Evolutionary conservation across 805 yeast genomes (phyloP).

Genomic region (Starmerella sp.): DNA sequence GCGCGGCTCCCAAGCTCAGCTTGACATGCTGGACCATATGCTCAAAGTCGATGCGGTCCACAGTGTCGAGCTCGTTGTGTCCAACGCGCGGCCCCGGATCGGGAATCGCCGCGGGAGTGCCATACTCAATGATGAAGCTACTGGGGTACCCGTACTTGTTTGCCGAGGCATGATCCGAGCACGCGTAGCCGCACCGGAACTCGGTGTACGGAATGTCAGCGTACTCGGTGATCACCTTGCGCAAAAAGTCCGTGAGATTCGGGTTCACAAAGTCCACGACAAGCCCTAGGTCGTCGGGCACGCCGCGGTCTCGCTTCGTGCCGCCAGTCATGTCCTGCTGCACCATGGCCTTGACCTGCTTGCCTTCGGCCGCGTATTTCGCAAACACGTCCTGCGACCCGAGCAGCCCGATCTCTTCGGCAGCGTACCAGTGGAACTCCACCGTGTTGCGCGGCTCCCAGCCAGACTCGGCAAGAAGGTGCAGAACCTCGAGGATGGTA

Average conservation of each 20-base stretch:
- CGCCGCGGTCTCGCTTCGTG: constrained; percentile 36
- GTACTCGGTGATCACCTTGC: constrained; percentile 48
- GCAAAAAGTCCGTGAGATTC: constrained; percentile 46
- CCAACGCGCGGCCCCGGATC: constrained; percentile 8
- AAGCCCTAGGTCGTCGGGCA: constrained; percentile 56
- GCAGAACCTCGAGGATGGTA: constrained; percentile 60
- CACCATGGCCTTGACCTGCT: constrained; percentile 62
- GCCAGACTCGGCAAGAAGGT: constrained; percentile 40
- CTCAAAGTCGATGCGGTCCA: constrained; percentile 63
- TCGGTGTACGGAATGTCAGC: constrained; percentile 58
- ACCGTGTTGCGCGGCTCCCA: constrained; percentile 55
- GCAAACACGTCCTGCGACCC: constrained; percentile 74
- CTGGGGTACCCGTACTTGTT: constrained; percentile 71
- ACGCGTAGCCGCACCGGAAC: constrained; percentile 77
- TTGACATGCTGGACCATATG: constrained; percentile 74
- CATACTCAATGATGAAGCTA: constrained; percentile 67
- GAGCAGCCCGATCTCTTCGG: constrained; percentile 82
- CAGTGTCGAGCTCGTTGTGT: constrained; percentile 65
- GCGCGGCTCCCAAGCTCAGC: constrained; percentile 56
- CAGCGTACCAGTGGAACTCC: constrained; percentile 92
- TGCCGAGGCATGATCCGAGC: constrained; percentile 90
- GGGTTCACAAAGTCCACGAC: constrained; percentile 56
- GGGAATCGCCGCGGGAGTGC: constrained; percentile 25
- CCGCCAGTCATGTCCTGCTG: constrained; percentile 90
- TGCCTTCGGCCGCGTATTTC: constrained; percentile 35